A percentile compares a stretch with the other conserved stretches of the same genome.
Evolutionary conservation across 2,329 filamentous ascomycete species (phyloP).

Genomic region (Fusarium sacchari): DNA sequence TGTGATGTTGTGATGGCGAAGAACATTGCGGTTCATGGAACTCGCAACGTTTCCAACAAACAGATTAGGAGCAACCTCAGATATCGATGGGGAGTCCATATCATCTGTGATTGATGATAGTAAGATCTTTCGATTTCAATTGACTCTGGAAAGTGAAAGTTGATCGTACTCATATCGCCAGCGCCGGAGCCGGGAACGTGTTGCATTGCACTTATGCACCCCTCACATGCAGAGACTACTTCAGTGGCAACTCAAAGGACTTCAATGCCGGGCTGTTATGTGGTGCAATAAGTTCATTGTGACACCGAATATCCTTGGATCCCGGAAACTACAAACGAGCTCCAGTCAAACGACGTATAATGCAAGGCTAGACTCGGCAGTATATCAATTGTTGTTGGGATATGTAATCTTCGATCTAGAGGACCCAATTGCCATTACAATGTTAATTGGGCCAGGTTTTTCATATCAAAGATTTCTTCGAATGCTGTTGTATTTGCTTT

Average conservation of each 20-base stretch:
- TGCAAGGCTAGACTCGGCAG: background rate
- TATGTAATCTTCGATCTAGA: background rate
- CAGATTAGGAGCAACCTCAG: conserved; percentile 35
- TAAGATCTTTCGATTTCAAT: background rate
- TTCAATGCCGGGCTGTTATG: background rate
- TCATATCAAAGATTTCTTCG: background rate
- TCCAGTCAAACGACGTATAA: background rate
- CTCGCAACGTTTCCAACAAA: conserved; percentile 41
- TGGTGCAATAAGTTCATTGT: background rate
- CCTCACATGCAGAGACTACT: conserved; percentile 19
- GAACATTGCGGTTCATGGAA: conserved; percentile 34
- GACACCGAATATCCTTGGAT: background rate
- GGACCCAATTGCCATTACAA: background rate
- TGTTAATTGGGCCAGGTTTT: background rate
- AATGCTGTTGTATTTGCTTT: background rate
- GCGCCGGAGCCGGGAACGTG: background rate
- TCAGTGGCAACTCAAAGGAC: conserved; percentile 21
- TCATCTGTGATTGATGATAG: conserved; percentile 7
- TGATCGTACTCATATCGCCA: background rate
- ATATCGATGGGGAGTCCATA: conserved; percentile 36
- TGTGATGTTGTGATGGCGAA: conserved; percentile 37
- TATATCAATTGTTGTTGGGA: background rate
- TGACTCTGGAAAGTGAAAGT: background rate
- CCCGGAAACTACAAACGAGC: background rate
- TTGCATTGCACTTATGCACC: conserved; percentile 22